Base-by-base conservation (phyloP, 495 filamentous ascomycete genomes). In the Aspergillus ostianus region DNA sequence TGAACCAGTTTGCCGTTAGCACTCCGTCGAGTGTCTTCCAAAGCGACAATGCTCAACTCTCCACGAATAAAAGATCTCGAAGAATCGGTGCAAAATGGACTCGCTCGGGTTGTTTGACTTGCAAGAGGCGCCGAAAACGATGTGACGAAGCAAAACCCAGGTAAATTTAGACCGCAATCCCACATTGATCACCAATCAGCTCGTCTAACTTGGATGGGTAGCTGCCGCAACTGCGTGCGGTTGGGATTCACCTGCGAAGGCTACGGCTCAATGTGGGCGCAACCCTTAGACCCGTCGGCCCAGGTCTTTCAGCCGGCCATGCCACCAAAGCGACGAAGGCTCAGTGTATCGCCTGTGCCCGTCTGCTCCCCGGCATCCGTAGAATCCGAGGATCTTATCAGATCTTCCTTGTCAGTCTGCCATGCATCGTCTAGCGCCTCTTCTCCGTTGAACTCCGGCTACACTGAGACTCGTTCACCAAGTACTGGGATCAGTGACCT, bases 61-160 rank as follows among this genome's bases (percentile, higher is more conserved):
- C 48, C 45, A 68, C 62, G 10, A 76, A 66, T 32, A 65, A 61
- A 56, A 65, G 70, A 59, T 64, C 59, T 51, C 69, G 70, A 20
- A 67, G 70, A 58, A 67, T 70, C n/a, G 71, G 75, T 6, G 68
- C 67, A 2, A 70, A 68, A 59, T 80, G 77, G 77, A 75, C 73
- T 59, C 74, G 77, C 6, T 76, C 74, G 0, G 77, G 74, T 6
- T 80, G 77, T 51, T 47, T 78, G 19, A 80, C 77, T 0, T 80
- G 77, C 59, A 80, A 80, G 56, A 71, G 65, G 52, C 69, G 77
- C 47, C 72, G 75, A 27, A 80, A 80, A 60, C 71, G 71, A 49
- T 80, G 77, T 41, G 77, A 80, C 56, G 76, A 78, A 62, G 61
- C 72, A 12, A 80, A 78, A 56, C 77, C 77, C 8, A 73, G 71